These are phyloP conservation scores for Didymella pinodella DNA, from an alignment of 2,329 filamentous ascomycete genomes.

Conservation along the genomic window DNA sequence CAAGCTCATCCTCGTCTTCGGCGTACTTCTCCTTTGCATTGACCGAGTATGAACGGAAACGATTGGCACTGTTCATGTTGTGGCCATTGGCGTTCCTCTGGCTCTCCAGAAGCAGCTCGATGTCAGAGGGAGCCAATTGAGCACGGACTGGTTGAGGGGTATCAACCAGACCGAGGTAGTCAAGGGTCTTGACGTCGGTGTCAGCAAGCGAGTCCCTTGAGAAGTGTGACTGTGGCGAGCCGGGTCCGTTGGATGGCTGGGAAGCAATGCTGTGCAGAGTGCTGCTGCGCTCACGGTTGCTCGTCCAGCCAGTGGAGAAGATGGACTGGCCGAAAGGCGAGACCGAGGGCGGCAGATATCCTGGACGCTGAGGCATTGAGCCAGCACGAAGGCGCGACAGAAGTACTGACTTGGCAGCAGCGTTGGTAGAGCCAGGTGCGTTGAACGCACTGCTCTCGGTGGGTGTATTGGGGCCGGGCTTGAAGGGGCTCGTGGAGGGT, in stretches of 20 bases:
- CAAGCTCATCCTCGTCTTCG: constrained; percentile 83
- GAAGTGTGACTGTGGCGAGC: constrained; percentile 85
- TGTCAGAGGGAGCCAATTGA: constrained; percentile 69
- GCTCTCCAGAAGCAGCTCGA: constrained; percentile 60
- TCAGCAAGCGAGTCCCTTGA: constrained; percentile 85
- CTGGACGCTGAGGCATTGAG: constrained; percentile 89
- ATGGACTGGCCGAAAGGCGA: constrained; percentile 86
- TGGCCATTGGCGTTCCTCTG: constrained; percentile 63
- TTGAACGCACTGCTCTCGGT: constrained; percentile 44
- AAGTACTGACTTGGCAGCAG: constrained; percentile 71
- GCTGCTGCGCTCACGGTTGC: constrained; percentile 80
- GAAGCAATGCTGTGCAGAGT: constrained; percentile 92
- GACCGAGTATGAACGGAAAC: constrained; percentile 96
- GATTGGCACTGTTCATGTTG: constrained; percentile 75
- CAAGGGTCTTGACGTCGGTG: constrained; percentile 88
- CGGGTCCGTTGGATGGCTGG: constrained; percentile 83
- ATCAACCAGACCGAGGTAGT: constrained; percentile 94
- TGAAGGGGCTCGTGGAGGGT: constrained; percentile 86
- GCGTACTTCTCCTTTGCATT: constrained; percentile 98
- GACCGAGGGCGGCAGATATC: constrained; percentile 64
- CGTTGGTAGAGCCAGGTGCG: constrained; percentile 58
- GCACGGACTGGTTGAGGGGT: constrained; percentile 83
- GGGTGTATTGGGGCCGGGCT: constrained; percentile 63
- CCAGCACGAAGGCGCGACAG: constrained; percentile 88
- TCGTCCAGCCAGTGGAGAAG: constrained; percentile 86